These are phyloP conservation scores for Aspergillus pseudotamarii DNA, from an alignment of 2,329 filamentous ascomycete genomes.

Conservation along the genomic window DNA sequence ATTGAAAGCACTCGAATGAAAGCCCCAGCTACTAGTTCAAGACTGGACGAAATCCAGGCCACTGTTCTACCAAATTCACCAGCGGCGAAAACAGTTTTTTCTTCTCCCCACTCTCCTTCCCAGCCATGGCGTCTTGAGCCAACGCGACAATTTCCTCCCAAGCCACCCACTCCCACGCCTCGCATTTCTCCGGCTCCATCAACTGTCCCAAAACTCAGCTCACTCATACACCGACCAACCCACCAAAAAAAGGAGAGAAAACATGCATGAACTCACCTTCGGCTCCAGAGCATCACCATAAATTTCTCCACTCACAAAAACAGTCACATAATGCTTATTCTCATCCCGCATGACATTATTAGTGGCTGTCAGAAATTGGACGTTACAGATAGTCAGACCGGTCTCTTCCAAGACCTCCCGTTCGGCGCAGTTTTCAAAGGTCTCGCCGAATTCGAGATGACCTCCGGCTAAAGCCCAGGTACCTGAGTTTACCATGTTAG, in stretches of 20 bases:
- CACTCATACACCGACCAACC: not conserved
- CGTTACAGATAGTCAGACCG: conserved; percentile 57
- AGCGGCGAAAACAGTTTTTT: not conserved
- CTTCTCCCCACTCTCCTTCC: not conserved
- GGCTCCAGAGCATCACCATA: conserved; percentile 54
- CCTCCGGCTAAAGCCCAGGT: conserved; percentile 72
- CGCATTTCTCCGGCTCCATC: conserved; percentile 57
- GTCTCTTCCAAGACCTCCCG: conserved; percentile 74
- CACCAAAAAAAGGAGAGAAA: not conserved
- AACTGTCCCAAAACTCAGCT: conserved; percentile 16
- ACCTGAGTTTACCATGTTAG: conserved; percentile 39
- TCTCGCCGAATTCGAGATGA: conserved; percentile 71
- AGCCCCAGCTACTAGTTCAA: not conserved
- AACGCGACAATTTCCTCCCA: conserved; percentile 48
- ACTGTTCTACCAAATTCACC: not conserved
- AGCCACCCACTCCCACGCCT: conserved; percentile 55
- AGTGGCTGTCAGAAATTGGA: conserved; percentile 61
- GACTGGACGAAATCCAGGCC: not conserved
- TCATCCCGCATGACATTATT: conserved; percentile 65
- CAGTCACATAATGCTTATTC: conserved; percentile 71
- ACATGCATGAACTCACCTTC: conserved; percentile 47
- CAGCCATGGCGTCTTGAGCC: not conserved
- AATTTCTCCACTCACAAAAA: conserved; percentile 64
- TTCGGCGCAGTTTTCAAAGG: conserved; percentile 61
- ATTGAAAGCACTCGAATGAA: not conserved